Conservation (phyloP, 257 asterid species). For the Nicotiana obtusifolia region DNA sequence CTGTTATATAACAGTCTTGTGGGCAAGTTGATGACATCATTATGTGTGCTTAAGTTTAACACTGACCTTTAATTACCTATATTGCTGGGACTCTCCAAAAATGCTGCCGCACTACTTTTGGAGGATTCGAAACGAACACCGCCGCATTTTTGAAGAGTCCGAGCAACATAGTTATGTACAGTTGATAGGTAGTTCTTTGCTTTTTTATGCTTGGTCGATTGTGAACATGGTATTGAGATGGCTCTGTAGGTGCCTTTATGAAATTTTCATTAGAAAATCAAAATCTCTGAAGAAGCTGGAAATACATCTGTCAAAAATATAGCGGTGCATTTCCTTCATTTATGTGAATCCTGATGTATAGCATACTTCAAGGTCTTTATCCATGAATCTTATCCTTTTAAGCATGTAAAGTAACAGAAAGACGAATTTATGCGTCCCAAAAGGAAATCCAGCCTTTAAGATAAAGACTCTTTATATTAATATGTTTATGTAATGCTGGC, state of each 20-base stretch:
- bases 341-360: not conserved
- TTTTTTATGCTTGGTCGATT: not conserved
- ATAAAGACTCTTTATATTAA: not conserved
- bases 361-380: not conserved
- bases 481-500: not conserved
- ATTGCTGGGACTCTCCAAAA: too few species aligned
- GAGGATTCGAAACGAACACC: too few species aligned
- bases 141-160: too few species aligned
- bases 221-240: not conserved
- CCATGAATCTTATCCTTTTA: not conserved
- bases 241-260: not conserved
- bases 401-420: not conserved
- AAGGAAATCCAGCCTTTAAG: not conserved
- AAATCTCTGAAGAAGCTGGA: not conserved
- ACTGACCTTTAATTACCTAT: not conserved
- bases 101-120: too few species aligned
- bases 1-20: not conserved
- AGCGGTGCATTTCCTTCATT: not conserved
- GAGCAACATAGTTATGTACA: too few species aligned
- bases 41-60: not conserved
- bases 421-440: not conserved
- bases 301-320: not conserved
- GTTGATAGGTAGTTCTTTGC: not conserved
- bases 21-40: not conserved
- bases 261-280: not conserved